Base-by-base conservation (phyloP, 2,329 filamentous ascomycete genomes). In the Ophiobolus disseminans region DNA sequence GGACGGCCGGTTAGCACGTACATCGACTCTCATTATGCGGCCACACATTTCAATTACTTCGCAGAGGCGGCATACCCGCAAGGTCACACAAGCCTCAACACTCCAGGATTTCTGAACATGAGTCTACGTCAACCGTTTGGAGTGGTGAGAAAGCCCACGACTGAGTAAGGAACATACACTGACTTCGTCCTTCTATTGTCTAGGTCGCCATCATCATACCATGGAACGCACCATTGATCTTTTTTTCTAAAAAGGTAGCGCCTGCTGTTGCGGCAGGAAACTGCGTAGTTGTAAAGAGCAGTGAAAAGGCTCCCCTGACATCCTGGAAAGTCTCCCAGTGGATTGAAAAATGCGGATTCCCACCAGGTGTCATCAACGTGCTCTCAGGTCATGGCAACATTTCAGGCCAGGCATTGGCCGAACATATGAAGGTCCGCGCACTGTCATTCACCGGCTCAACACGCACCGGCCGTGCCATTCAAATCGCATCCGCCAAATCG, bases 201-300 rank as follows among this genome's bases (percentile, higher is more conserved):
- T n/a, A n/a, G n/a, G n/a, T n/a, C n/a, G 89, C 89, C 39, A 86
- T 89, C 46, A 92, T 93, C 60, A 92, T 89, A 77, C 89, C 89
- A 81, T 74, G 41, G 49, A 61, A 65, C 37, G 60, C 57, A 10
- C 63, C 65, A 8, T 38, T 63, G 22, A 48, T 68, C 0, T 66
- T 68, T 49, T 63, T 66, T 16, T 50, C 55, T 2, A 64, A 64
- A 44, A 66, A 68, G 22, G 59, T 60, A 3, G 60, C 60, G 20
- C 57, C 64, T 8, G 63, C 64, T 3, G 46, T 68, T 14, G 61
- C 62, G 1, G 62, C 61, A 8, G 63, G 63, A 1, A 66, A 66
- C 23, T 63, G 59, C 31, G 60, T 68, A 2, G 52, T 68, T 5
- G 50, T 68, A 5, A 68, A 76, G 37, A 54, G 43, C 19, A 60